These are phyloP conservation scores for Fusarium sp. DNA, from an alignment of 2,329 filamentous ascomycete genomes.

Conservation along the genomic window DNA sequence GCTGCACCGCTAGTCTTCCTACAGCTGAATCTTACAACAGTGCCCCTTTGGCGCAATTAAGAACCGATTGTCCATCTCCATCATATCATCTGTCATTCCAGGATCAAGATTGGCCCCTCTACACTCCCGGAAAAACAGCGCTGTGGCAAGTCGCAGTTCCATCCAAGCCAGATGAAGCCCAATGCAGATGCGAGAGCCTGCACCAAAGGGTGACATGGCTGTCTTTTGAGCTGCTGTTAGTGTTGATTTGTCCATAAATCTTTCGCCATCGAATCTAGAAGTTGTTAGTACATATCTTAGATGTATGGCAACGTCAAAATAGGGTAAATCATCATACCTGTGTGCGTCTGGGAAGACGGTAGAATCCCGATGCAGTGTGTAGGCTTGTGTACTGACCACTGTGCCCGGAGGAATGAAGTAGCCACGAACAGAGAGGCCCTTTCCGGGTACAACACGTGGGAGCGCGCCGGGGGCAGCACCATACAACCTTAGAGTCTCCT, in stretches of 20 bases:
- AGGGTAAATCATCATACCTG: not conserved
- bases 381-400: slow-evolving; percentile 23
- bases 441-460: slow-evolving; percentile 1
- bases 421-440: not conserved
- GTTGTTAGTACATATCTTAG: not conserved
- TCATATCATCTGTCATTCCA: slow-evolving; percentile 15
- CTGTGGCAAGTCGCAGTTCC: slow-evolving; percentile 20
- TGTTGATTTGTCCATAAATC: not conserved
- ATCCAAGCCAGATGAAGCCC: slow-evolving; percentile 29
- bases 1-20: not conserved
- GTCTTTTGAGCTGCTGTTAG: not conserved
- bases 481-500: slow-evolving; percentile 27
- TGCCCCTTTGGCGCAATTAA: not conserved
- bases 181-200: slow-evolving; percentile 22
- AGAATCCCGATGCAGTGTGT: slow-evolving; percentile 12
- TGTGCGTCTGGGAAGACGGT: not conserved
- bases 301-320: not conserved
- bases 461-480: slow-evolving; percentile 26
- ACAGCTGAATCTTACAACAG: not conserved
- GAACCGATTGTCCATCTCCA: slow-evolving; percentile 12
- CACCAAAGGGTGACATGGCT: slow-evolving; percentile 14
- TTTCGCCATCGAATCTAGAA: not conserved
- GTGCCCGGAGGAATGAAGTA: not conserved
- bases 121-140: slow-evolving; percentile 27
- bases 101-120: not conserved